Base-by-base conservation (phyloP, 768 basidiomycete genomes). In the Lactarius akahatsu region DNA sequence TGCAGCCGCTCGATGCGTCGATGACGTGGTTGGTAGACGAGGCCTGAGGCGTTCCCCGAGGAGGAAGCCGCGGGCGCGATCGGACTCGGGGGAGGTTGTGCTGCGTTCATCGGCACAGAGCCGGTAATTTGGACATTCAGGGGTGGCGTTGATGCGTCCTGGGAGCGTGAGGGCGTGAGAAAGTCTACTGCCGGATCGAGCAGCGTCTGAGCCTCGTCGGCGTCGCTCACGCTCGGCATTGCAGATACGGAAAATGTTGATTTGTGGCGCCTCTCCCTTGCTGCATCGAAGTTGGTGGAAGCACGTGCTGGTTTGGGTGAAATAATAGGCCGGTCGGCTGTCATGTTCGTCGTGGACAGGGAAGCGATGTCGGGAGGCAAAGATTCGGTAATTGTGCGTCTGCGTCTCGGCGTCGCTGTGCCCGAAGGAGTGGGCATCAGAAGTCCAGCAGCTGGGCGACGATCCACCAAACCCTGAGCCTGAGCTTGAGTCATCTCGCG, bases 401-500 rank as follows among this genome's bases (percentile, higher is more conserved):
- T 59, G 20, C 74, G 72, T 28, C 72, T 64, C 5, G 78, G 71
- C 23, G 77, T 75, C 34, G 75, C 69, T 32, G 26, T 9, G 1
- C 58, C 66, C 16, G 62, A 59, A 77, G 73, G 43, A 77, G 75
- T 54, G 34, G 40, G 36, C 26, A 30, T 30, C 32, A 59, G 13
- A 30, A 66, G 47, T 11, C 58, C 65, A 18, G 45, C 11, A 23
- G 58, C 57, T n/a, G 38, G 64, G n/a, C 84, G 81, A 74, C 82
- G 80, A 59, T 84, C 86, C n/a, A 83, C 80, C 8, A 84, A 76
- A 16, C 82, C 82, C 68, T 84, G 83, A 2, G 85, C 86, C 72
- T 90, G 83, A 2, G 85, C 86, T 72, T 90, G 89, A 28, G 91
- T 89, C 83, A 94, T 85, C 73, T 93, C 92, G 62, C 88, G 79